Evolutionary conservation across 106 monocot species (phyloP), one percentile per base, ranked within the genome.

Genomic region (Hemerocallis citrina): DNA sequence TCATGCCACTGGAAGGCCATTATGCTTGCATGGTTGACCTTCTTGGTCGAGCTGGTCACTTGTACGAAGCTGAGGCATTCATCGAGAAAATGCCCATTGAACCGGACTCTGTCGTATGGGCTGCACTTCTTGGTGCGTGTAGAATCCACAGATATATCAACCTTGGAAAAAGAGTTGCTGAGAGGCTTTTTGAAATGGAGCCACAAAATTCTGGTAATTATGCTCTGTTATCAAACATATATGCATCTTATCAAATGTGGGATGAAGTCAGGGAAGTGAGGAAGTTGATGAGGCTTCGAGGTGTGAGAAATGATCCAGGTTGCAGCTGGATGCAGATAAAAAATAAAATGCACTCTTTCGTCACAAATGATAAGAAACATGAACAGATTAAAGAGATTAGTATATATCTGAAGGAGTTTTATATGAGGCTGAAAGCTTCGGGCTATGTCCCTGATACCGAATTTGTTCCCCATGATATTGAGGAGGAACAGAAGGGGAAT

Each of bases 1-100:
- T 85, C n/a, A 68, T 68, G 67, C 85, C 85, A 57, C 36, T 59
- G 28, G 49, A 62, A 6, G 60, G 59, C 7, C 85, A 85, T 37
- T 85, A 85, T 56, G 74, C 80, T 0, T 89, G 83, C 29, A 72
- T 83, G 47, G 83, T 89, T 7, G 83, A 83, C 50, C 74, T 89
- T 22, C 80, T 89, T 14, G 80, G 83, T 17, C 79, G 88, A 11
- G 76, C 88, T 0, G 88, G 83, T 30, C 71, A 22, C 13, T 42
- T 89, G 23, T 34, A 71, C 45, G 77, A 89, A 48, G 83, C 83
- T 0, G 71, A 80, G 36, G 48, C 16, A n/a, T 74, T 89, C 55
- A 77, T 89, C 3, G 57, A 62, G 3, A 65, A 20, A 50, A 89
- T 83, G 88, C 83, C 88, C 0, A 69, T 83, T 5, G 74, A 80